Evolutionary conservation across 306 rosid genomes (phyloP).

Genomic region (Ormosia emarginata): DNA sequence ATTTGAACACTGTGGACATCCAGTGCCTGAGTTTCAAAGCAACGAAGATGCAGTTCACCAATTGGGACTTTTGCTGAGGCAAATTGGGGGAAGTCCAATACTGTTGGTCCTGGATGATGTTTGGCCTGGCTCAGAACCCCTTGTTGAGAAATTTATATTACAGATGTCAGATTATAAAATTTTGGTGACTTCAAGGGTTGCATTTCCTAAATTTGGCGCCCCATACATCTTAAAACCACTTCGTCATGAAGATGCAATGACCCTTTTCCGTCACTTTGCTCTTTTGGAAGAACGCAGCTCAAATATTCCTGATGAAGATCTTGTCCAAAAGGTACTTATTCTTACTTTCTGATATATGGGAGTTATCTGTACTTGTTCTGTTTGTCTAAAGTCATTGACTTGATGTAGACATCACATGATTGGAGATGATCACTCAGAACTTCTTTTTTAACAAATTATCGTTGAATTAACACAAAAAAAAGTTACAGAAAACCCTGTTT

Average conservation of each 20-base stretch:
- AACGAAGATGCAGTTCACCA: conserved; percentile 15
- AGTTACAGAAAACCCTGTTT: neutral
- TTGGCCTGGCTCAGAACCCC: neutral
- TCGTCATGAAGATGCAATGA: conserved; percentile 24
- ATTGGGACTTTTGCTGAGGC: conserved; percentile 15
- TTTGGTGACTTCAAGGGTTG: conserved; percentile 46
- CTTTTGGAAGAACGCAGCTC: neutral
- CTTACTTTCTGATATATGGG: neutral
- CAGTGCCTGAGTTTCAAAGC: conserved; percentile 14
- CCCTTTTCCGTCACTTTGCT: conserved; percentile 39
- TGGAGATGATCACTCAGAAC: neutral
- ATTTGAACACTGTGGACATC: neutral
- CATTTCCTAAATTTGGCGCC: conserved; percentile 19
- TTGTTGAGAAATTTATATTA: neutral
- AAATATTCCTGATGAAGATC: conserved; percentile 5
- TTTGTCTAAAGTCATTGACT: neutral
- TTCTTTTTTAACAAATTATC: neutral
- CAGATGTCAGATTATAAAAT: conserved; percentile 32
- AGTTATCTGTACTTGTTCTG: too few relatives aligned
- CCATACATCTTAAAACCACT: conserved; percentile 20
- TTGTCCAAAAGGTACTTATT: conserved; percentile 23
- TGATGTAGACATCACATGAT: neutral
- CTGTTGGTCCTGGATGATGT: neutral
- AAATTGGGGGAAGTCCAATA: neutral
- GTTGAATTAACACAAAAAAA: neutral